Conservation (phyloP, 2,329 filamentous ascomycete genomes). For the Exophiala phaeomuriformis region DNA sequence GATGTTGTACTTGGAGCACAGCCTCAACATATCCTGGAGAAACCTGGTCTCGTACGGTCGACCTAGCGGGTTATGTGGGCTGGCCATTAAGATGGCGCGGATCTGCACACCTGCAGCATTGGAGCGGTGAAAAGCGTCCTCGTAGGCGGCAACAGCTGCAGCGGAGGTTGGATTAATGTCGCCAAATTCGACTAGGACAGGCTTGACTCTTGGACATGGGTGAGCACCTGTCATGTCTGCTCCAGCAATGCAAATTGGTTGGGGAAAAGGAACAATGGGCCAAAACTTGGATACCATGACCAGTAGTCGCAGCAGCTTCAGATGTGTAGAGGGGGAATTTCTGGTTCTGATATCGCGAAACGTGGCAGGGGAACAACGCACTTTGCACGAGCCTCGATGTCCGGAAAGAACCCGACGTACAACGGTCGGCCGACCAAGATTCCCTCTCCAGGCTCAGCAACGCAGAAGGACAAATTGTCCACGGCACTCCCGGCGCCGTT, state of each 20-base stretch:
- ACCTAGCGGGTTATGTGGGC: conserved; percentile 49
- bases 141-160: conserved; percentile 40
- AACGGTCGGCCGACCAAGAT: conserved; percentile 42
- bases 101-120: conserved; percentile 36
- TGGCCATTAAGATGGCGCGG: conserved; percentile 40
- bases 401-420: conserved; percentile 45
- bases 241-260: no score
- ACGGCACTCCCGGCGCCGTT: conserved; percentile 29
- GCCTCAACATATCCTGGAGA: conserved; percentile 38
- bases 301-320: no score
- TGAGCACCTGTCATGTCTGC: no score
- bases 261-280: no score
- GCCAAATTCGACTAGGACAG: conserved; percentile 22
- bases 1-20: conserved; percentile 46
- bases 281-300: no score
- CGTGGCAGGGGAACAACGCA: neutral
- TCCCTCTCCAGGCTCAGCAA: conserved; percentile 41
- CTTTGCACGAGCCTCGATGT: conserved; percentile 41
- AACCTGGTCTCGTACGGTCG: conserved; percentile 39
- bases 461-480: conserved; percentile 38
- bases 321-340: no score
- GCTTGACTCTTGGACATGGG: conserved; percentile 9
- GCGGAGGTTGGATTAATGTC: conserved; percentile 33
- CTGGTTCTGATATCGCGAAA: neutral
- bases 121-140: conserved; percentile 37